A percentile compares a stretch with the other conserved stretches of the same genome.
phyloP scores from a whole-genome alignment of 1,139 yeast genomes.

The Lodderomyces beijingensis region DNA sequence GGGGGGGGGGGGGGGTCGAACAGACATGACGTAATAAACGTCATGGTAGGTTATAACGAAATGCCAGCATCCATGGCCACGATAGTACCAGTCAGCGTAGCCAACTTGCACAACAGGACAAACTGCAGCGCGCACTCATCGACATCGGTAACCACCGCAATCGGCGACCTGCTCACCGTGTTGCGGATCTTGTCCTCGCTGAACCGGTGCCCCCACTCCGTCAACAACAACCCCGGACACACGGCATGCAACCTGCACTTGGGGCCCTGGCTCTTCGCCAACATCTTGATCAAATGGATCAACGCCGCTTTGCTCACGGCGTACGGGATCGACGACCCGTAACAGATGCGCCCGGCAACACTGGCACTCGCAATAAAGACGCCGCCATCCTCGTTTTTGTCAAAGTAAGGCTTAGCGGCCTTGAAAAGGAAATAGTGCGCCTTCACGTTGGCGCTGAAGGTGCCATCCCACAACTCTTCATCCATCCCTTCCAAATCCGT shows the following conservation, averaged over 20 bases:
- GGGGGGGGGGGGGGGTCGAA: too few relatives aligned
- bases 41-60: slow-evolving; percentile 11
- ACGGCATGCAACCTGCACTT: slow-evolving; percentile 32
- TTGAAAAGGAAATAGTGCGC: slow-evolving; percentile 32
- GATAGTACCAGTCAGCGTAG: slow-evolving; percentile 29
- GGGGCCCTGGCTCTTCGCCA: slow-evolving; percentile 34
- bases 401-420: slow-evolving; percentile 27
- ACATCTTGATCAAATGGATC: slow-evolving; percentile 29
- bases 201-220: slow-evolving; percentile 37
- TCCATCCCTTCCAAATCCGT: slow-evolving; percentile 24
- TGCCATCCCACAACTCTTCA: slow-evolving; percentile 29
- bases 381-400: slow-evolving; percentile 28
- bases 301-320: slow-evolving; percentile 34
- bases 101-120: slow-evolving; percentile 24
- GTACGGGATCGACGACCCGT: slow-evolving; percentile 36
- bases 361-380: slow-evolving; percentile 32
- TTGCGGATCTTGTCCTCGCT: slow-evolving; percentile 22
- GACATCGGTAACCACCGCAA: slow-evolving; percentile 22
- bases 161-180: slow-evolving; percentile 20
- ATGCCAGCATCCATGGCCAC: slow-evolving; percentile 27
- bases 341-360: slow-evolving; percentile 29
- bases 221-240: slow-evolving; percentile 35
- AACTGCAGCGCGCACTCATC: slow-evolving; percentile 31
- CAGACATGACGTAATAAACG: too few relatives aligned
- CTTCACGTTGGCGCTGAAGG: slow-evolving; percentile 21